A percentile compares a stretch with the other conserved stretches of the same genome.
phyloP scores from a whole-genome alignment of 2,329 filamentous ascomycete species.

The Chaetomiaceae sp. region DNA sequence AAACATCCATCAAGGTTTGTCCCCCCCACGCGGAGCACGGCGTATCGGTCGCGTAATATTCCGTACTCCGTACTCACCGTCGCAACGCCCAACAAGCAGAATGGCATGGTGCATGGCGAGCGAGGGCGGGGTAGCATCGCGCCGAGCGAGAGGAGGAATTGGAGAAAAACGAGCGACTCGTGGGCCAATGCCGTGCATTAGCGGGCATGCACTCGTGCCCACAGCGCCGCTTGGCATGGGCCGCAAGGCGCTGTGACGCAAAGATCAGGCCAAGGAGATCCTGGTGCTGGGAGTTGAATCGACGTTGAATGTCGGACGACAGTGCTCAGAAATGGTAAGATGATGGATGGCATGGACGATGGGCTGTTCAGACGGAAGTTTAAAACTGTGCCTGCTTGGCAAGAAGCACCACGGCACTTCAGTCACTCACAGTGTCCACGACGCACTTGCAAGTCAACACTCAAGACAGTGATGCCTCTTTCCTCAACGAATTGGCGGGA shows the following conservation, averaged over 20 bases:
- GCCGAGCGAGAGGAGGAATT: no score
- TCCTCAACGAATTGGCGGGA: no score
- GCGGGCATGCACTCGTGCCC: neutral
- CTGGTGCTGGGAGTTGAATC: neutral
- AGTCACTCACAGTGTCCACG: no score
- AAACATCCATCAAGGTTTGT: no score
- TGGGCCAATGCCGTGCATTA: neutral
- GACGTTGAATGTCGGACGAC: neutral
- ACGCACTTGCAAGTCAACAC: no score
- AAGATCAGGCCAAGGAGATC: neutral
- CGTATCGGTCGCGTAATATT: slow-evolving; percentile 12
- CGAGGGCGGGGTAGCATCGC: neutral
- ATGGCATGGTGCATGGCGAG: no score
- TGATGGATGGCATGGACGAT: neutral
- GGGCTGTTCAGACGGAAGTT: no score
- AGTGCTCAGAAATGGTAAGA: neutral
- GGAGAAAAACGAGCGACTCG: neutral
- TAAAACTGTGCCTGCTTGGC: no score
- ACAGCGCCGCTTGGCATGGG: neutral
- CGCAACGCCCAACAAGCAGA: neutral
- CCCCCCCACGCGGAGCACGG: slow-evolving; percentile 7
- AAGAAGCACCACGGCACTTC: no score
- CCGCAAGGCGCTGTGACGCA: neutral
- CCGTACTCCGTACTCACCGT: no score
- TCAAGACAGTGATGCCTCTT: no score